Percentiles rank a stretch among this genome's conserved stretches.
Conservation (phyloP, 2,329 filamentous ascomycete species). For the Hyphodiscus sp. region DNA sequence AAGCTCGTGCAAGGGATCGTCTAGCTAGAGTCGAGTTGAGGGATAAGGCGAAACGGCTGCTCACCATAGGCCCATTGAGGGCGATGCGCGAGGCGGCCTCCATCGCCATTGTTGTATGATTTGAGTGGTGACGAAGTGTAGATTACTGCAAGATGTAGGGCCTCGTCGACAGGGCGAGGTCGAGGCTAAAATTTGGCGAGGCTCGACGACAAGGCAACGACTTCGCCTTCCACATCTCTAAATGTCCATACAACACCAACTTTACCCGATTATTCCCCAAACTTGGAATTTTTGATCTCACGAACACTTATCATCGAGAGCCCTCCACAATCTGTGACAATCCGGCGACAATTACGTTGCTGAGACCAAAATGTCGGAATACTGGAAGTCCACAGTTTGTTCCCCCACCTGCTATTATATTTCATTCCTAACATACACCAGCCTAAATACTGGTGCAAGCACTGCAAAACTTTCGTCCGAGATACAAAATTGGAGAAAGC, state of each 20-base stretch:
- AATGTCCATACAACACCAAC: too few relatives aligned
- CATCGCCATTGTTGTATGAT: slow-evolving; percentile 16
- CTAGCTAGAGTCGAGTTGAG: slow-evolving; percentile 11
- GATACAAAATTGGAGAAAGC: slow-evolving; percentile 85
- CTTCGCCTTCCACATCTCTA: neutral
- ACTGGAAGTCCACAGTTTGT: slow-evolving; percentile 88
- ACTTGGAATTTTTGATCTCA: neutral
- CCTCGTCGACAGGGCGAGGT: slow-evolving; percentile 5
- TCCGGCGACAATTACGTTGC: neutral
- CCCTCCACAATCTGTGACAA: neutral
- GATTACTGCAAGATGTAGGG: neutral
- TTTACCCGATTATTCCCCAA: too few relatives aligned
- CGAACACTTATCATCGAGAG: neutral
- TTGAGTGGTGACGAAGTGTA: neutral
- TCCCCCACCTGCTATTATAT: neutral
- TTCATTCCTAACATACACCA: slow-evolving; percentile 28
- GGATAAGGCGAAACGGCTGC: slow-evolving; percentile 12
- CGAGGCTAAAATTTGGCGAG: slow-evolving; percentile 18
- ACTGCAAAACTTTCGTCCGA: slow-evolving; percentile 83
- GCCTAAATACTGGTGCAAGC: slow-evolving; percentile 97
- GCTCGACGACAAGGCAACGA: slow-evolving; percentile 8
- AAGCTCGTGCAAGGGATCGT: slow-evolving; percentile 17
- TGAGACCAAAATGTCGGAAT: slow-evolving; percentile 69
- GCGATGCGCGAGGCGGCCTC: slow-evolving; percentile 20
- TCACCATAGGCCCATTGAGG: slow-evolving; percentile 19